phyloP scores from a whole-genome alignment of 163 green algal species.

The Trebouxiophyceae sp. region DNA sequence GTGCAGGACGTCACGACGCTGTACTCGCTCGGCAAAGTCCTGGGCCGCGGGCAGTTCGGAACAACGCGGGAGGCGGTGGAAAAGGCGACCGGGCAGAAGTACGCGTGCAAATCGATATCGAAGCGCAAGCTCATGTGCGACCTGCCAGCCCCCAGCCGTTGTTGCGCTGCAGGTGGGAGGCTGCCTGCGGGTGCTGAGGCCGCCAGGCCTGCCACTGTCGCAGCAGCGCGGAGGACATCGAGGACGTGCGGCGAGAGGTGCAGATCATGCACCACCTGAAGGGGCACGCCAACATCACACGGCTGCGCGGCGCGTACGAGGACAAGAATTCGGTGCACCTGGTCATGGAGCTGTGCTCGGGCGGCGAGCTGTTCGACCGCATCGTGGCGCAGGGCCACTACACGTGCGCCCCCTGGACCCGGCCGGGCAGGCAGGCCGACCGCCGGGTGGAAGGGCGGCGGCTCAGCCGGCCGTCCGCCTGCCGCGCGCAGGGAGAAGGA shows the following conservation, averaged over 20 bases:
- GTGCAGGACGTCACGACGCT: conserved; percentile 41
- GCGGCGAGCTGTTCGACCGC: conserved; percentile 84
- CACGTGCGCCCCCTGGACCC: conserved; percentile 19
- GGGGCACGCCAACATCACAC: conserved; percentile 85
- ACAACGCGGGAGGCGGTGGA: conserved; percentile 42
- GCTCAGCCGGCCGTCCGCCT: conserved; percentile 48
- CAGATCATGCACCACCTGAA: conserved; percentile 92
- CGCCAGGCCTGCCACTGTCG: not conserved
- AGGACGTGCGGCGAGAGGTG: conserved; percentile 72
- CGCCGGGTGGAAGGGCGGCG: conserved; percentile 71
- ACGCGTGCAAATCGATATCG: conserved; percentile 82
- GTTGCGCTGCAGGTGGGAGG: not conserved
- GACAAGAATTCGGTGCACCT: conserved; percentile 90
- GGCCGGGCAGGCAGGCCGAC: conserved; percentile 83
- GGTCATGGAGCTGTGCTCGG: conserved; percentile 88
- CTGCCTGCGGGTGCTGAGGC: not conserved
- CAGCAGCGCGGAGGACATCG: conserved; percentile 54
- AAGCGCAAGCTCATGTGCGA: conserved; percentile 74
- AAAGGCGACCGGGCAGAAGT: conserved; percentile 27
- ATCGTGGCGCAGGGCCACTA: conserved; percentile 78
- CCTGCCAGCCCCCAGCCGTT: too few species aligned
- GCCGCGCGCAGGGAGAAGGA: conserved; percentile 60
- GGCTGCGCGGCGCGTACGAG: conserved; percentile 81
- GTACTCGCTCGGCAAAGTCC: conserved; percentile 50
- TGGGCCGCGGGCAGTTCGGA: conserved; percentile 59